Evolutionary conservation across 2,329 filamentous ascomycete genomes (phyloP), one percentile per base, ranked within the genome.

Genomic region (Knufia petricola): DNA sequence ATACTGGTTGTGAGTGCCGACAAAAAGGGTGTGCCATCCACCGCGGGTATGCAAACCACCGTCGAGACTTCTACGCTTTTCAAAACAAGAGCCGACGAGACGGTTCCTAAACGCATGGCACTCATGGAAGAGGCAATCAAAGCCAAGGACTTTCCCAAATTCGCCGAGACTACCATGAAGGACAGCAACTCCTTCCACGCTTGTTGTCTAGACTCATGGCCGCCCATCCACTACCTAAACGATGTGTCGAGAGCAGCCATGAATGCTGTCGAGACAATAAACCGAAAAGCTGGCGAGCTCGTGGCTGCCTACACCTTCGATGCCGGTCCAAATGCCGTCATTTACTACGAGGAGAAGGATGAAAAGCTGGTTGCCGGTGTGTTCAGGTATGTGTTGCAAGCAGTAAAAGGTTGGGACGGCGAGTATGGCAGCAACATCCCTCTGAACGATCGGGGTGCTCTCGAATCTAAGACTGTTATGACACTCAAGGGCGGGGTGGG

Each of bases 211-310:
- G 92, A 98, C 65, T 96, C 92, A 1, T 88, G 87, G 69, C 92
- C 94, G 38, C 92, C 94, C 15, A 98, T 98, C 64, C 95, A 95
- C 69, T 98, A 98, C 74, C 82, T 98, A 76, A 98, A 95, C 69
- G 92, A 98, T 64, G 82, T 90, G 13, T 90, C 84, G 17, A 76
- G 85, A 31, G 87, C 90, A 1, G 88, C 90, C 4, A 87, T 98
- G 52, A 78, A 87, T 46, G 81, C 87, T 13, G 89, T 95, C 24
- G 88, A 98, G 71, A 77, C 82, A 58, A 86, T 96, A 70, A 98
- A 98, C 63, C 75, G 75, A 47, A 76, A 77, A 20, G 87, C 85
- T 3, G 88, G 87, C 47, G 83, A 81, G 69, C 82, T 78, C 0
- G 77, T 96, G 15, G 88, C 87, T 2, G 92, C 92, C 2, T 98